phyloP scores from a whole-genome alignment of 148 eudicot genomes.

The Fagopyrum homotropicum region DNA sequence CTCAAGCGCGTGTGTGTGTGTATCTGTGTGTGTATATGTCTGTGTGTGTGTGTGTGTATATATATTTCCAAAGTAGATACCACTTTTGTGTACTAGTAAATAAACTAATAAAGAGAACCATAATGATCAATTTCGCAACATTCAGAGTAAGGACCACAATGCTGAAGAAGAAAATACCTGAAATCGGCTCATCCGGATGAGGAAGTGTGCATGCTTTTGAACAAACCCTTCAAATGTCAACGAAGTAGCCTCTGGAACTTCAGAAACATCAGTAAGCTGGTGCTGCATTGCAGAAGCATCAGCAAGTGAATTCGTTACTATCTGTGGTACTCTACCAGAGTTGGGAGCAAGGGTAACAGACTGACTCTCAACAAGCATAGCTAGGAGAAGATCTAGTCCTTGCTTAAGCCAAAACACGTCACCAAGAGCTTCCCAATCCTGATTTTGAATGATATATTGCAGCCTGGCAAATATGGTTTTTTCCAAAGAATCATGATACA shows the following conservation, averaged over 20 bases:
- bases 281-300: conserved; percentile 62
- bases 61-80: too few species aligned
- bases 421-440: conserved; percentile 98
- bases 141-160: background rate
- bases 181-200: conserved; percentile 72
- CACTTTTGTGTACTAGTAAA: too few species aligned
- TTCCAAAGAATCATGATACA: conserved; percentile 84
- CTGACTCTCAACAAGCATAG: conserved; percentile 85
- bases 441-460: conserved; percentile 84
- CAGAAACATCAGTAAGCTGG: conserved; percentile 52
- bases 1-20: too few species aligned
- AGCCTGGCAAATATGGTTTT: conserved; percentile 77
- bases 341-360: conserved; percentile 95
- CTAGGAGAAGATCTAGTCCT: conserved; percentile 97
- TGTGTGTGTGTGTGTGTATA: too few species aligned
- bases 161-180: conserved; percentile 35
- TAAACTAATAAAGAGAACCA: background rate
- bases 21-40: too few species aligned
- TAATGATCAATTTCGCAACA: background rate
- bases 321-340: conserved; percentile 79
- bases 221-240: conserved; percentile 76
- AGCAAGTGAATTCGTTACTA: conserved; percentile 49
- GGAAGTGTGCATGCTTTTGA: conserved; percentile 59
- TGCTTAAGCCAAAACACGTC: conserved; percentile 99
- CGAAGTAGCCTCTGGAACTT: conserved; percentile 65